Percentiles rank a stretch among this genome's conserved stretches.
Conservation (phyloP, 2,329 filamentous ascomycete genomes). For the Cytospora piceicola region DNA sequence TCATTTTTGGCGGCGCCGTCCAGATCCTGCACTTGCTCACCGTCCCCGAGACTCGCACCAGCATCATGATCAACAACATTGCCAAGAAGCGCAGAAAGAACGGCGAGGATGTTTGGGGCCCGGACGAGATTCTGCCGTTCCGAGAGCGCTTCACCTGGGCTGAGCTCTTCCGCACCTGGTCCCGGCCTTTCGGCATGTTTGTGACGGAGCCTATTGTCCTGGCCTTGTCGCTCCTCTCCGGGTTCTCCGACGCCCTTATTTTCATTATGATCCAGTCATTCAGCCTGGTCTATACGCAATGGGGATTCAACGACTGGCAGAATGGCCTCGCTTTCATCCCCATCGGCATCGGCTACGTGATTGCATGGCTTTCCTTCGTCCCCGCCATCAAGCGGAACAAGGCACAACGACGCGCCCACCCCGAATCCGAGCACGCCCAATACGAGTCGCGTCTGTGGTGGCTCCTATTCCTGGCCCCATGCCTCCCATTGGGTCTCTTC, state of each 20-base stretch:
- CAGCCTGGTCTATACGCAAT: slow-evolving; percentile 68
- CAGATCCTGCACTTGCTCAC: slow-evolving; percentile 69
- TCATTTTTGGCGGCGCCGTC: slow-evolving; percentile 74
- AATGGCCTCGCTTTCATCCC: slow-evolving; percentile 67
- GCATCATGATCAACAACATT: slow-evolving; percentile 77
- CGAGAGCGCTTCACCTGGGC: slow-evolving; percentile 59
- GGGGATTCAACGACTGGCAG: slow-evolving; percentile 61
- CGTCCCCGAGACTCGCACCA: slow-evolving; percentile 78
- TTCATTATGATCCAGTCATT: slow-evolving; percentile 80
- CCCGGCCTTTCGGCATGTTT: slow-evolving; percentile 73
- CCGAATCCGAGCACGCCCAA: slow-evolving; percentile 61
- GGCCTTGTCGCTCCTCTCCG: slow-evolving; percentile 69
- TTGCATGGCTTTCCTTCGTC: slow-evolving; percentile 65
- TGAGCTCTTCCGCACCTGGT: slow-evolving; percentile 61
- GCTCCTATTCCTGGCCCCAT: slow-evolving; percentile 64
- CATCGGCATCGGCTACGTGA: slow-evolving; percentile 67
- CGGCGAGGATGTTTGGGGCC: slow-evolving; percentile 70
- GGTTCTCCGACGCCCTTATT: slow-evolving; percentile 75
- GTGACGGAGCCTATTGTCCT: slow-evolving; percentile 75
- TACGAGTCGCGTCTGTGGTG: slow-evolving; percentile 71
- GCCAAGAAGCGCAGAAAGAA: slow-evolving; percentile 73
- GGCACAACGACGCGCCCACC: slow-evolving; percentile 53
- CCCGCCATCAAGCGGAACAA: slow-evolving; percentile 60
- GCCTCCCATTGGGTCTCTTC: slow-evolving; percentile 68
- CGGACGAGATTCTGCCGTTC: slow-evolving; percentile 70